Percentiles rank a stretch among this genome's conserved stretches.
Evolutionary conservation across 306 rosid genomes (phyloP).

Genomic region (Malus sylvestris): DNA sequence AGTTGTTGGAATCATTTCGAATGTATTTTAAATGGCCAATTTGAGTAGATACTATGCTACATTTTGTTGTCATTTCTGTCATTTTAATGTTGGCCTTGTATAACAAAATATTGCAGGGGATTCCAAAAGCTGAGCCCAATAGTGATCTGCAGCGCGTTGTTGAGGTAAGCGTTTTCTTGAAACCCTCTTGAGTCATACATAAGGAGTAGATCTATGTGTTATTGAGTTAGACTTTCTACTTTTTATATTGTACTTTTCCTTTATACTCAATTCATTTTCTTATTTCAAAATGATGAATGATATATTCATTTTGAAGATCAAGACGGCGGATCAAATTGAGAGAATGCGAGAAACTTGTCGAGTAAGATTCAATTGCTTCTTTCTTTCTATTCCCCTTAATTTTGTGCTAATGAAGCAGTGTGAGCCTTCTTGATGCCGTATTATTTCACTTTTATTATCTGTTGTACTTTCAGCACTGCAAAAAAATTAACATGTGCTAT

Average conservation of each 20-base stretch:
- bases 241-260: neutral
- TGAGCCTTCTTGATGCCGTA: neutral
- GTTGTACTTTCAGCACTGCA: neutral
- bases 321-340: constrained; percentile 61
- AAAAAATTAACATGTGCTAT: neutral
- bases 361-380: constrained; percentile 34
- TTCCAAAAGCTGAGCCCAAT: constrained; percentile 71
- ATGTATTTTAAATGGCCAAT: neutral
- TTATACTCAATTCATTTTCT: neutral
- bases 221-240: neutral
- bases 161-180: constrained; percentile 47
- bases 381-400: neutral
- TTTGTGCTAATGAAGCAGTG: neutral
- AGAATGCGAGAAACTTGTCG: constrained; percentile 79
- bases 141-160: constrained; percentile 72
- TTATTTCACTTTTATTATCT: neutral
- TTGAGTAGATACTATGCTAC: neutral
- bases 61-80: neutral
- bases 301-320: constrained; percentile 50
- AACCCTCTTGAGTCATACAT: neutral
- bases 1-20: constrained; percentile 23
- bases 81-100: neutral
- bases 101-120: constrained; percentile 44
- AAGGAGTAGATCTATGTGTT: neutral
- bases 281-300: neutral